phyloP scores from a whole-genome alignment of 208 protist species.

The Crithidia bombi region DNA sequence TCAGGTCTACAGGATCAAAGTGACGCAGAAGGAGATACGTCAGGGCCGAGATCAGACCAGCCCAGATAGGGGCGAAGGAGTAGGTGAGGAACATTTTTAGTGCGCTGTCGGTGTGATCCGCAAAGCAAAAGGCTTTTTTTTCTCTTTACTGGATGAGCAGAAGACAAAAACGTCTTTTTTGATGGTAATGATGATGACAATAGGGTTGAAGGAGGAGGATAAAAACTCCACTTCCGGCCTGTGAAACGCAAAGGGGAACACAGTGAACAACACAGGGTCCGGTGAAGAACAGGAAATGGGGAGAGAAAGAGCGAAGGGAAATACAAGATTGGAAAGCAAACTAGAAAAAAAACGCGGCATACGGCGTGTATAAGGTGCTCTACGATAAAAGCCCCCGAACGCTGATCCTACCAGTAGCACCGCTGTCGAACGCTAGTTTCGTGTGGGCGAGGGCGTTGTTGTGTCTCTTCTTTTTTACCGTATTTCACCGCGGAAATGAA shows the following conservation, averaged over 20 bases:
- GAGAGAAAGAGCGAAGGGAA: constrained; percentile 5
- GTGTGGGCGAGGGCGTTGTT: no score
- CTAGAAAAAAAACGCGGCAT: no score
- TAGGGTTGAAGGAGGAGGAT: neutral
- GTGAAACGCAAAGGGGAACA: neutral
- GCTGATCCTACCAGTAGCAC: no score
- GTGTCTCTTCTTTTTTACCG: no score
- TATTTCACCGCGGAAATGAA: no score
- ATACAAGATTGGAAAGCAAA: no score
- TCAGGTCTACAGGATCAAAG: constrained; percentile 66
- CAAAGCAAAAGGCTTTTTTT: constrained; percentile 2
- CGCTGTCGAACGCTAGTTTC: no score
- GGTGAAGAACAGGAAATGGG: neutral
- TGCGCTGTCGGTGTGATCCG: neutral
- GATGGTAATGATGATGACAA: constrained; percentile 16
- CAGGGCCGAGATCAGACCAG: constrained; percentile 47
- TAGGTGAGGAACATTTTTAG: constrained; percentile 78
- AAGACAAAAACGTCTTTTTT: neutral
- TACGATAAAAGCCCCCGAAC: no score
- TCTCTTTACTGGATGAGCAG: neutral
- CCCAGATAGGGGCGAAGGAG: constrained; percentile 57
- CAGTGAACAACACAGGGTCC: neutral
- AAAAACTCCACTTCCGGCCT: neutral
- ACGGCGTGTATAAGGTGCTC: no score
- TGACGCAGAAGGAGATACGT: constrained; percentile 65